Conservation (phyloP, 441 rosid genomes). For the Hura crepitans region DNA sequence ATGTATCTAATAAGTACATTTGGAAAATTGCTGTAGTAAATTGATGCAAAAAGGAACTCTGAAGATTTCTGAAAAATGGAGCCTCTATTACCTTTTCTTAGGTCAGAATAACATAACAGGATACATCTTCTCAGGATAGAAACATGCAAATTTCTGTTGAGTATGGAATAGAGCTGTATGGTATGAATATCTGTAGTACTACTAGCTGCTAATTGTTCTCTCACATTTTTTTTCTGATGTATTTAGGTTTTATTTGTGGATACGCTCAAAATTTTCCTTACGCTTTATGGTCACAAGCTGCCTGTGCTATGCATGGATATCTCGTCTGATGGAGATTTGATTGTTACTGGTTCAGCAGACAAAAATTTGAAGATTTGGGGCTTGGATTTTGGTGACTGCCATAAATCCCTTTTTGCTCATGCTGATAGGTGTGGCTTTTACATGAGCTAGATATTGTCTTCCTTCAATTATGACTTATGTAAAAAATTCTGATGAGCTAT, state of each 20-base stretch:
- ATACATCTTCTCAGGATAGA: neutral
- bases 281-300: slow-evolving; percentile 85
- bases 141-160: neutral
- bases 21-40: neutral
- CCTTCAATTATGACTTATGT: slow-evolving; percentile 7
- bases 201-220: slow-evolving; percentile 6
- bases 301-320: slow-evolving; percentile 93
- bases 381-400: slow-evolving; percentile 96
- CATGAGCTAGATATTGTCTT: neutral
- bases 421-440: slow-evolving; percentile 54
- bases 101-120: neutral
- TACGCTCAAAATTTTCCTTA: slow-evolving; percentile 75
- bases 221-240: slow-evolving; percentile 7
- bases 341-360: slow-evolving; percentile 94
- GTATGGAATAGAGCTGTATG: neutral
- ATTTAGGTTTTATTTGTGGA: slow-evolving; percentile 87
- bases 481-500: slow-evolving; percentile 29
- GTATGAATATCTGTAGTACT: slow-evolving; percentile 4
- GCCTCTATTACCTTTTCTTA: neutral
- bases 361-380: slow-evolving; percentile 97
- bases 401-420: slow-evolving; percentile 93
- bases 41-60: neutral
- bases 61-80: neutral
- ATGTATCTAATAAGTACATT: neutral
- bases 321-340: slow-evolving; percentile 91